A percentile compares a stretch with the other conserved stretches of the same genome.
Evolutionary conservation across 306 rosid species (phyloP).

Genomic region (Prunus fruticosa): DNA sequence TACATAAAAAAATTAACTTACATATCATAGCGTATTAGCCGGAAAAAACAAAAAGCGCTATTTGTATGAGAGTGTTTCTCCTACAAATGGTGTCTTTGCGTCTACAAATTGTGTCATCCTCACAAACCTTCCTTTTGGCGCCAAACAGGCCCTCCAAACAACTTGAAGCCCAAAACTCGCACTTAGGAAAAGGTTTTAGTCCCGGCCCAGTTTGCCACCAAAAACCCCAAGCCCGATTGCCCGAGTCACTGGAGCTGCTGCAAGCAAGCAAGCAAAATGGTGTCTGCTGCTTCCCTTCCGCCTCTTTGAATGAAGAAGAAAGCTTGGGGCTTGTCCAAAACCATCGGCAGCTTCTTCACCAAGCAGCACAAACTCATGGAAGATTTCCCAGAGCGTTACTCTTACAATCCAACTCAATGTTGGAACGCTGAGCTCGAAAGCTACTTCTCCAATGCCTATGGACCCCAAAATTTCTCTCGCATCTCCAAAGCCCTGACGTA

Average conservation of each 20-base stretch:
- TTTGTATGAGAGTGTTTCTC: no score
- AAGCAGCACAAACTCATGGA: conserved; percentile 38
- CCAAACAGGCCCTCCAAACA: not conserved
- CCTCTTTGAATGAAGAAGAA: conserved; percentile 74
- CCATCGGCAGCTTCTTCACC: conserved; percentile 29
- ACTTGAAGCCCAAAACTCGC: not conserved
- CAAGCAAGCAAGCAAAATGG: not conserved
- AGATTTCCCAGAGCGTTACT: conserved; percentile 45
- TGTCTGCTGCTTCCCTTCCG: not conserved
- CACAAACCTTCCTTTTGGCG: not conserved
- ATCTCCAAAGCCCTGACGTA: conserved; percentile 81
- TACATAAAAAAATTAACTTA: rapidly evolving
- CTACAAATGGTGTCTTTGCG: no score
- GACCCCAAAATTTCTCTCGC: conserved; percentile 63
- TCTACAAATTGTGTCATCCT: not conserved
- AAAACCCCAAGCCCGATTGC: not conserved
- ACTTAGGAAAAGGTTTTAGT: not conserved
- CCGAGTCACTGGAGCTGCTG: not conserved
- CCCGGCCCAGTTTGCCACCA: not conserved
- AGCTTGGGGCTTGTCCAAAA: conserved; percentile 53
- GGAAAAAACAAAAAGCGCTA: no score
- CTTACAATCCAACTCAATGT: conserved; percentile 53
- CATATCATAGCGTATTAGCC: no score
- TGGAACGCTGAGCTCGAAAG: conserved; percentile 67
- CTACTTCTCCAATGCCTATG: conserved; percentile 73